Evolutionary conservation across 345 rosid species (phyloP).

Genomic region (Punica granatum): DNA sequence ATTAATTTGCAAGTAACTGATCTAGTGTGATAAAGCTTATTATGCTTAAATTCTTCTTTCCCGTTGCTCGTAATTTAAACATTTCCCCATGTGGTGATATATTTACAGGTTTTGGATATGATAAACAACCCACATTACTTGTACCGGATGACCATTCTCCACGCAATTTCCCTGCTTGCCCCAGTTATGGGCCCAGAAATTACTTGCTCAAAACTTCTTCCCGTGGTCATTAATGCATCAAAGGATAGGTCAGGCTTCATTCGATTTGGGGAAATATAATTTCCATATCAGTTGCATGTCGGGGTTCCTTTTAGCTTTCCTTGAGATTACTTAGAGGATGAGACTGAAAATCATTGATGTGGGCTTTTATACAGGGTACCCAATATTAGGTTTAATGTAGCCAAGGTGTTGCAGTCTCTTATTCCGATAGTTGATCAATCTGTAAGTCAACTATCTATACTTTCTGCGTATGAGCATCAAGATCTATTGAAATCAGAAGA

Average conservation of each 20-base stretch:
- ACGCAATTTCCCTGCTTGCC: conserved; percentile 70
- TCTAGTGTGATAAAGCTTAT: too few species aligned
- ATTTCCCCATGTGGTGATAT: neutral
- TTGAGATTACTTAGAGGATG: neutral
- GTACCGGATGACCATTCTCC: conserved; percentile 83
- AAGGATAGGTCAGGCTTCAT: conserved; percentile 59
- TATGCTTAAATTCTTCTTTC: neutral
- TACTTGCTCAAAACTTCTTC: conserved; percentile 75
- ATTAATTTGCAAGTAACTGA: too few species aligned
- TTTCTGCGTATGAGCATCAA: neutral
- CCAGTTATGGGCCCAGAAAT: conserved; percentile 89
- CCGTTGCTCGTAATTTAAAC: neutral
- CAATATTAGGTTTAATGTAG: conserved; percentile 92
- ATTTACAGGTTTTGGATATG: conserved; percentile 73
- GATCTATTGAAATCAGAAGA: neutral
- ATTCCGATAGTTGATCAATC: conserved; percentile 39
- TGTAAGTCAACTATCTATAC: conserved; percentile 1
- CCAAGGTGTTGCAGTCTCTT: conserved; percentile 88
- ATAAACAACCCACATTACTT: conserved; percentile 67
- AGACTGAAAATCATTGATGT: neutral
- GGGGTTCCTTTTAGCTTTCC: neutral
- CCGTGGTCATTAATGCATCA: conserved; percentile 60
- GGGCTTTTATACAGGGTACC: conserved; percentile 58
- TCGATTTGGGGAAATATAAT: neutral
- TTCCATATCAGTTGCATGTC: neutral